These are phyloP conservation scores for Ceratonia siliqua DNA, from an alignment of 306 rosid species.

Conservation along the genomic window DNA sequence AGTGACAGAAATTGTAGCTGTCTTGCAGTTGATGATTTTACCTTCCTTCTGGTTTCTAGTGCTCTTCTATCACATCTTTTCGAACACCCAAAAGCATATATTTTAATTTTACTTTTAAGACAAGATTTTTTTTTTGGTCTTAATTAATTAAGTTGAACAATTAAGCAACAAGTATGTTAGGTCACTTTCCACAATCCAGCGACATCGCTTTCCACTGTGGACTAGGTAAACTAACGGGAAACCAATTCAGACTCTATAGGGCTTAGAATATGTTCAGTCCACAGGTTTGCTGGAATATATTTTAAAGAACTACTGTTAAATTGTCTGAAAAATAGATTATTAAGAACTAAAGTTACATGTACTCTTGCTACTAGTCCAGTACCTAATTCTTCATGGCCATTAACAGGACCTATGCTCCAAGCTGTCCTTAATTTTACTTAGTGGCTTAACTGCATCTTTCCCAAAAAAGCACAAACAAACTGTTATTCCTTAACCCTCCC, in stretches of 20 bases:
- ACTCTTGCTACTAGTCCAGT: background rate
- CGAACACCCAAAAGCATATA: background rate
- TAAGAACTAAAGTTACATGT: background rate
- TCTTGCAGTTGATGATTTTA: background rate
- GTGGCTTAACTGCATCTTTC: background rate
- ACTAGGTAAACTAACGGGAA: background rate
- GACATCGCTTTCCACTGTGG: too few species aligned
- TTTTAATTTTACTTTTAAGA: background rate
- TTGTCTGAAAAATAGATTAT: background rate
- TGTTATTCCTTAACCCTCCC: slow-evolving; percentile 10
- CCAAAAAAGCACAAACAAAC: background rate
- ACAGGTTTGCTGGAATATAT: background rate
- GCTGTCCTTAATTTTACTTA: background rate
- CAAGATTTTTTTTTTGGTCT: too few species aligned
- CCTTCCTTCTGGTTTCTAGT: slow-evolving; percentile 1
- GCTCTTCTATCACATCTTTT: slow-evolving; percentile 7
- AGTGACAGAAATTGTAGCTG: slow-evolving; percentile 5
- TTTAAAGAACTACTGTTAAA: background rate
- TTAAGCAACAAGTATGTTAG: background rate
- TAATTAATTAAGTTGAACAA: background rate
- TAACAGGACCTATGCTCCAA: slow-evolving; percentile 1
- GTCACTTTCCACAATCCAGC: background rate
- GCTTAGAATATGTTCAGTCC: background rate
- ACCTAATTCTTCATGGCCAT: background rate
- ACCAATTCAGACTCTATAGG: background rate